Conservation (phyloP, 805 yeast genomes). For the Cyberlindnera mycetangii region DNA sequence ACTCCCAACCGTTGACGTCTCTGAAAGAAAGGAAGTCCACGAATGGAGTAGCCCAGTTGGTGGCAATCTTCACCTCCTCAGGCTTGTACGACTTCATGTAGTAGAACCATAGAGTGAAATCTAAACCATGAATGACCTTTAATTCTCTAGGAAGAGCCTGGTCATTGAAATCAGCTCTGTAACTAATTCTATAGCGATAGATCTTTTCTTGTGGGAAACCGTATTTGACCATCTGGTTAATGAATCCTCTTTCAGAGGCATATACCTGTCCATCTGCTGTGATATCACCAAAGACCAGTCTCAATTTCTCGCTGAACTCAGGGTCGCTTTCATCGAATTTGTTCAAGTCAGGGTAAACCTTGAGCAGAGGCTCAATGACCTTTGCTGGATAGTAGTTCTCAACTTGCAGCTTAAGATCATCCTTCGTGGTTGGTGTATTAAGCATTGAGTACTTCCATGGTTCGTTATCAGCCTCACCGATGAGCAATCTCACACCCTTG, state of each 20-base stretch:
- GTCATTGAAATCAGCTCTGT: constrained; percentile 28
- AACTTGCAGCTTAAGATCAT: constrained; percentile 31
- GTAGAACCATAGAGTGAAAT: constrained; percentile 36
- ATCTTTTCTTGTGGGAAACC: constrained; percentile 30
- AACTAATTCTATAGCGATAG: constrained; percentile 32
- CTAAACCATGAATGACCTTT: constrained; percentile 38
- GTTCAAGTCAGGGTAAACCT: constrained; percentile 24
- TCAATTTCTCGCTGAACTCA: constrained; percentile 21
- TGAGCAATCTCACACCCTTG: constrained; percentile 25
- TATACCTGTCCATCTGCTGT: constrained; percentile 39
- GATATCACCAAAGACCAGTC: constrained; percentile 33
- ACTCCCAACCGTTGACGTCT: constrained; percentile 32
- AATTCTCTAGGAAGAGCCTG: constrained; percentile 21
- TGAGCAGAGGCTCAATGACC: constrained; percentile 26
- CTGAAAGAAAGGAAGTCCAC: constrained; percentile 29
- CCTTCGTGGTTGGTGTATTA: constrained; percentile 30
- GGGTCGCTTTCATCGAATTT: constrained; percentile 19
- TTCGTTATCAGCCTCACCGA: constrained; percentile 37
- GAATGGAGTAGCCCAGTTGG: constrained; percentile 32
- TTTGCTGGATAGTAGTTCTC: constrained; percentile 36
- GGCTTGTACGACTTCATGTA: constrained; percentile 25
- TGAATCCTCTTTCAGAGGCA: constrained; percentile 35
- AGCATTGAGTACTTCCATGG: constrained; percentile 31
- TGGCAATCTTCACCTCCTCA: constrained; percentile 26
- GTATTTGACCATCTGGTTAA: constrained; percentile 24